Percentiles rank a stretch among this genome's conserved stretches.
Conservation (phyloP, 768 basidiomycete species). For the Tylopilus intermedius region DNA sequence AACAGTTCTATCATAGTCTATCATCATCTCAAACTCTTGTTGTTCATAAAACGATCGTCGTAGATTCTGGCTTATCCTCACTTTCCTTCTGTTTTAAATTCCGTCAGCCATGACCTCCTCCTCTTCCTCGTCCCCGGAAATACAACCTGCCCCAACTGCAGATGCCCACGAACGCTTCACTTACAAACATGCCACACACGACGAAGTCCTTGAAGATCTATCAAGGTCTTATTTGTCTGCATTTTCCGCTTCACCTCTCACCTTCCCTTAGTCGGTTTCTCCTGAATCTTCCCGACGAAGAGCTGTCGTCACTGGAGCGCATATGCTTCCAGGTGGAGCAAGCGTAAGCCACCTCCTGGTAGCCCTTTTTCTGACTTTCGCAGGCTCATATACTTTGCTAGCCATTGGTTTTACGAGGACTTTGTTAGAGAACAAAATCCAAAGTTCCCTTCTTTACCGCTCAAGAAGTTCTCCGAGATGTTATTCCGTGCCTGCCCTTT, state of each 20-base stretch:
- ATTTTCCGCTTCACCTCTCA: conserved; percentile 12
- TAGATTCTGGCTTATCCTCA: conserved; percentile 23
- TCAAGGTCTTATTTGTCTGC: conserved; percentile 57
- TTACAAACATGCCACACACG: conserved; percentile 71
- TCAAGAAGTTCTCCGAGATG: conserved; percentile 91
- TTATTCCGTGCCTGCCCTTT: conserved; percentile 83
- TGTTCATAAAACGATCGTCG: conserved; percentile 32
- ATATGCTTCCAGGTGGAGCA: conserved; percentile 99
- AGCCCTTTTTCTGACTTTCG: conserved; percentile 7
- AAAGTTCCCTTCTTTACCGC: conserved; percentile 77
- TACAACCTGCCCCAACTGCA: conserved; percentile 43
- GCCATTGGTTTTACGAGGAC: conserved; percentile 99
- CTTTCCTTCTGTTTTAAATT: conserved; percentile 27
- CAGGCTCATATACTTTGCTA: conserved; percentile 30
- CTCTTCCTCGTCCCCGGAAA: conserved; percentile 75
- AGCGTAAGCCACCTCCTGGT: conserved; percentile 59
- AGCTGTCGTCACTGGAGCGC: conserved; percentile 85
- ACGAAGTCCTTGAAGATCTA: conserved; percentile 87
- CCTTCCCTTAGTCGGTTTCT: conserved; percentile 74
- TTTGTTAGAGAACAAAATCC: conserved; percentile 91
- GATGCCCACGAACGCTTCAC: conserved; percentile 39
- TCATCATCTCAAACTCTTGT: conserved; percentile 25
- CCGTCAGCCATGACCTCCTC: conserved; percentile 60
- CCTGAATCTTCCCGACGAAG: conserved; percentile 90
- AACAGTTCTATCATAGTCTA: conserved; percentile 23